These are phyloP conservation scores for Petunia axillaris DNA, from an alignment of 257 asterid species.

Conservation along the genomic window DNA sequence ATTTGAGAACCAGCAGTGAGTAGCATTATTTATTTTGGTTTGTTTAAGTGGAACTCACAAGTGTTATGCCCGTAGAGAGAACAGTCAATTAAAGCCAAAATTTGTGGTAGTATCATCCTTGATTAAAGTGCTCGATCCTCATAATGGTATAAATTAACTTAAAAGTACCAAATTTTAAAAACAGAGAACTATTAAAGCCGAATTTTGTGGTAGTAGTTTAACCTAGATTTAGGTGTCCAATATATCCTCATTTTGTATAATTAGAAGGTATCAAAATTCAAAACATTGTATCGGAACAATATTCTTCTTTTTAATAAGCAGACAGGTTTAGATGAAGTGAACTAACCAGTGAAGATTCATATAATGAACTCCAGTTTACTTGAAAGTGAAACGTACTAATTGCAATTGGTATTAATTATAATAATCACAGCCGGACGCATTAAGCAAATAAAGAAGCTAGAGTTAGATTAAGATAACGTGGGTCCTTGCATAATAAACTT, in stretches of 20 bases:
- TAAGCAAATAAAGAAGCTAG: not conserved
- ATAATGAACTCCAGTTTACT: not conserved
- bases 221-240: not conserved
- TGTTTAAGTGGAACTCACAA: conserved; percentile 19
- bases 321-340: not conserved
- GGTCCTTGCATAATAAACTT: not conserved
- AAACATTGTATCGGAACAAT: too few species aligned
- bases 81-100: conserved; percentile 5
- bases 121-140: conserved; percentile 17
- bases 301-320: not conserved
- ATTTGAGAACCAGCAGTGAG: not conserved
- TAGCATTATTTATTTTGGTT: not conserved
- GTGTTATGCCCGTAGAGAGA: conserved; percentile 13
- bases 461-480: not conserved
- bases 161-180: not conserved
- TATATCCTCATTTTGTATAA: not conserved
- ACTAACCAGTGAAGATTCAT: too few species aligned
- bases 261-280: too few species aligned
- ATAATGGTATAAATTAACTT: not conserved
- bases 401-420: not conserved
- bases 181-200: not conserved
- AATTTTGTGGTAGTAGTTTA: conserved; percentile 16
- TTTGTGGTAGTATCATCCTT: conserved; percentile 19
- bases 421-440: not conserved
- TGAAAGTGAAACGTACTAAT: not conserved